Base-by-base conservation (phyloP, 257 asterid species). In the Solanum stenotomum region DNA sequence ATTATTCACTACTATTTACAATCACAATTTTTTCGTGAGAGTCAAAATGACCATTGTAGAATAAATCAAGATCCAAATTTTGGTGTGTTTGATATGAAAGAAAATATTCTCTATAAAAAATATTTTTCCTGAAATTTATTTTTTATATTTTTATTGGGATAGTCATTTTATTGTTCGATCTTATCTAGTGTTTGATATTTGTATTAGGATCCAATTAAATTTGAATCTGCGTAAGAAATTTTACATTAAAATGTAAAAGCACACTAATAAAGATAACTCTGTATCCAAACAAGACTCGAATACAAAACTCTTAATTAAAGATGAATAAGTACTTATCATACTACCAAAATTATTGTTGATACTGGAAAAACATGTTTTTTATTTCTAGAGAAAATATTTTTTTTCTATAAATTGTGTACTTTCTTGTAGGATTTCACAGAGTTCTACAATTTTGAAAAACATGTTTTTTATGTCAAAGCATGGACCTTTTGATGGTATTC, bases 401-500 rank as follows among this genome's bases (percentile, higher is more conserved):
- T 49, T 18, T 52, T 52, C 63, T 52, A 56, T 31, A 71, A 31
- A 71, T 31, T 71, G 40, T 34, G 38, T 14, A 23, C 22, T 4
- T 20, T 29, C 46, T 5, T 34, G 42, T 82, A 90, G 92, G 88
- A 87, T 81, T 90, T 40, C 25, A 65, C 33, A 8, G 90, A 90
- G 35, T 90, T 7, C 78, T 90, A 88, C 75, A 90, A 92, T 8
- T 90, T 92, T 34, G 89, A 92, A 88, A 92, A 89, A 88, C n/a
- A n/a, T n/a, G n/a, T n/a, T n/a, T 29, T 61, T 87, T 70, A 89
- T 92, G 94, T 63, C 85, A 38, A 82, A 88, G 29, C 85, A 87
- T 72, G 94, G 93, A 12, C 92, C 92, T 1, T 92, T 92, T 74
- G 93, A 92, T 86, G 93, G 93, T 34, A 27, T 89, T 25, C 89